These are phyloP conservation scores for Delitschia confertaspora DNA, from an alignment of 495 filamentous ascomycete genomes.

Conservation along the genomic window DNA sequence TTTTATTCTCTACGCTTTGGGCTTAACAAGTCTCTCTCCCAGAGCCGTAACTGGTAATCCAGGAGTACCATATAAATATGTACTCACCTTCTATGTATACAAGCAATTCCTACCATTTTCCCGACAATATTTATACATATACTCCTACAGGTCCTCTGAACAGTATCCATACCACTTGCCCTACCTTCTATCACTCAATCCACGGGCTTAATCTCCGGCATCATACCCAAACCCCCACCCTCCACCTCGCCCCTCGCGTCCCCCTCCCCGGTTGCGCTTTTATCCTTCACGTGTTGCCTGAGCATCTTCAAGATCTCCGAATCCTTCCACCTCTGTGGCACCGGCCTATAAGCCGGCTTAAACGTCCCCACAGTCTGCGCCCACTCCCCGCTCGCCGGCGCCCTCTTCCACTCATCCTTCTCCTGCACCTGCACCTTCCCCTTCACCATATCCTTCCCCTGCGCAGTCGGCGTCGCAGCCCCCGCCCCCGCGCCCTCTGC, in stretches of 20 bases:
- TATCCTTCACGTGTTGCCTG: slow-evolving; percentile 61
- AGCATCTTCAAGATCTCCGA: slow-evolving; percentile 70
- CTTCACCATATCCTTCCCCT: slow-evolving; percentile 30
- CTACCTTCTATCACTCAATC: slow-evolving; percentile 27
- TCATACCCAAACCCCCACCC: slow-evolving; percentile 34
- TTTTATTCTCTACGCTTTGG: no score
- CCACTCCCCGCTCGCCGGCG: slow-evolving; percentile 64
- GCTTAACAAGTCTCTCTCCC: no score
- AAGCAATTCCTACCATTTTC: no score
- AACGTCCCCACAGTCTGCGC: slow-evolving; percentile 91
- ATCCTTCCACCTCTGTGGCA: slow-evolving; percentile 72
- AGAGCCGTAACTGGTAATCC: no score
- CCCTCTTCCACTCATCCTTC: slow-evolving; percentile 30
- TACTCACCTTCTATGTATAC: no score
- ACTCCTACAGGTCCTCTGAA: no score
- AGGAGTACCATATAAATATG: no score
- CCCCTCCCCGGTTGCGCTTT: slow-evolving; percentile 32
- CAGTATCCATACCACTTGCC: no score
- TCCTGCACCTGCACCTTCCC: slow-evolving; percentile 20
- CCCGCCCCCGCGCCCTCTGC: slow-evolving; percentile 32
- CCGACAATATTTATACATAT: no score
- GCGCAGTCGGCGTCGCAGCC: slow-evolving; percentile 31
- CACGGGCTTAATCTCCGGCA: slow-evolving; percentile 38
- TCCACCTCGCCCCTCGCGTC: slow-evolving; percentile 22
- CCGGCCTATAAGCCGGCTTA: slow-evolving; percentile 85